phyloP scores from a whole-genome alignment of 108 stramenopile species.

The Skeletonema grethae region DNA sequence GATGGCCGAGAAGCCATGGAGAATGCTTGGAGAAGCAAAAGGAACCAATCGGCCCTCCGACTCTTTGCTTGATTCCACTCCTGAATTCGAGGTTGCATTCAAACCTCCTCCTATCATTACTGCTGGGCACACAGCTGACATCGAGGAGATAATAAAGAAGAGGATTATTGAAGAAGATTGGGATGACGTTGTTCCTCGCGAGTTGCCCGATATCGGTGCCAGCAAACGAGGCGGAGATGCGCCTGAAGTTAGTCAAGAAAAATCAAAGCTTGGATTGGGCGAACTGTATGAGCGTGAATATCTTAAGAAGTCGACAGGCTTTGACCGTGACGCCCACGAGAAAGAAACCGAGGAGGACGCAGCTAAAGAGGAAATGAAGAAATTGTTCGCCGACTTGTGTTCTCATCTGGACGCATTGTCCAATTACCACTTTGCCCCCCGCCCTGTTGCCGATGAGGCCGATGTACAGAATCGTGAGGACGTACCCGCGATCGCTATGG shows the following conservation, averaged over 20 bases:
- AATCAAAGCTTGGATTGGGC: conserved; percentile 93
- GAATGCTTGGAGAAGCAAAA: conserved; percentile 90
- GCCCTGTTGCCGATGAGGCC: conserved; percentile 90
- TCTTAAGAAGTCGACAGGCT: conserved; percentile 85
- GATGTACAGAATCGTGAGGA: conserved; percentile 71
- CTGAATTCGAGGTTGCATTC: conserved; percentile 93
- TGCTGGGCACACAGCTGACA: conserved; percentile 77
- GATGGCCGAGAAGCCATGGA: conserved; percentile 96
- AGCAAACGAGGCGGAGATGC: conserved; percentile 72
- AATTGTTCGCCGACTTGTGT: conserved; percentile 83
- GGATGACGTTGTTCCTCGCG: conserved; percentile 95
- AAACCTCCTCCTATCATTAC: conserved; percentile 90
- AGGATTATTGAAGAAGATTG: conserved; percentile 93
- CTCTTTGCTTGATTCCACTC: conserved; percentile 92
- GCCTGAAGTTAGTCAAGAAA: conserved; percentile 97
- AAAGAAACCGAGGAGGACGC: conserved; percentile 85
- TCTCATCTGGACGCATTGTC: conserved; percentile 95
- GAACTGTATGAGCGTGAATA: conserved; percentile 97
- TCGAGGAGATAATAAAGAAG: conserved; percentile 93
- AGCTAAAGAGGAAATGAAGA: conserved; percentile 86
- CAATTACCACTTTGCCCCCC: conserved; percentile 97
- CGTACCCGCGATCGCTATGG: conserved; percentile 96
- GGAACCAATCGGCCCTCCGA: conserved; percentile 82
- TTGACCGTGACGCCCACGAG: conserved; percentile 79
- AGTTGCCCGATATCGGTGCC: conserved; percentile 82